Conservation (phyloP, 148 eudicot species). For the Hydrangea macrophylla region DNA sequence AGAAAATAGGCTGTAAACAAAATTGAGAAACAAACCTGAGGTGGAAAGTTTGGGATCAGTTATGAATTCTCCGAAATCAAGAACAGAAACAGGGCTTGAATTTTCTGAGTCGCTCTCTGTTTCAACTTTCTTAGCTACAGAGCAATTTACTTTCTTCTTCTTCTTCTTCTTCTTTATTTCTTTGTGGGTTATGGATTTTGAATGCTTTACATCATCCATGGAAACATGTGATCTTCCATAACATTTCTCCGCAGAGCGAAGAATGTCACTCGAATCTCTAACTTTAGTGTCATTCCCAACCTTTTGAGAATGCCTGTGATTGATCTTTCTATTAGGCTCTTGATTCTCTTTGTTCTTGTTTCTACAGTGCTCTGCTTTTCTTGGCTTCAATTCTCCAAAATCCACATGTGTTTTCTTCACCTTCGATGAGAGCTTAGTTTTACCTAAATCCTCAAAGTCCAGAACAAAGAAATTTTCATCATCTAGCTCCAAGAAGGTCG, state of each 20-base stretch:
- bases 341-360: slow-evolving; percentile 33
- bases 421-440: slow-evolving; percentile 12
- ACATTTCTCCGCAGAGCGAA: slow-evolving; percentile 4
- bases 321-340: slow-evolving; percentile 11
- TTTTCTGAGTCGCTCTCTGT: slow-evolving; percentile 56
- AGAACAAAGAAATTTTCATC: slow-evolving; percentile 62
- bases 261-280: slow-evolving; percentile 16
- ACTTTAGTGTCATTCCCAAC: too few relatives aligned
- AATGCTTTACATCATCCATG: neutral
- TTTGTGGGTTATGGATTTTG: slow-evolving; percentile 6
- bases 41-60: slow-evolving; percentile 38
- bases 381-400: slow-evolving; percentile 16
- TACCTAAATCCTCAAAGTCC: slow-evolving; percentile 43
- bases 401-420: slow-evolving; percentile 25
- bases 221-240: neutral
- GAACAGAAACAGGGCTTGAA: slow-evolving; percentile 84
- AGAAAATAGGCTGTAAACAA: neutral
- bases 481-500: slow-evolving; percentile 41
- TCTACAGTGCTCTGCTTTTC: slow-evolving; percentile 8
- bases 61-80: slow-evolving; percentile 48
- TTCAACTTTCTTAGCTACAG: slow-evolving; percentile 30
- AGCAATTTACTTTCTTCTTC: slow-evolving; percentile 28
- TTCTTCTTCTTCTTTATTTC: slow-evolving; percentile 24
- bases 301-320: neutral
- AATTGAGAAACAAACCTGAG: slow-evolving; percentile 42